phyloP scores from a whole-genome alignment of 2,329 filamentous ascomycete species.

The Microdochium trichocladiopsis region DNA sequence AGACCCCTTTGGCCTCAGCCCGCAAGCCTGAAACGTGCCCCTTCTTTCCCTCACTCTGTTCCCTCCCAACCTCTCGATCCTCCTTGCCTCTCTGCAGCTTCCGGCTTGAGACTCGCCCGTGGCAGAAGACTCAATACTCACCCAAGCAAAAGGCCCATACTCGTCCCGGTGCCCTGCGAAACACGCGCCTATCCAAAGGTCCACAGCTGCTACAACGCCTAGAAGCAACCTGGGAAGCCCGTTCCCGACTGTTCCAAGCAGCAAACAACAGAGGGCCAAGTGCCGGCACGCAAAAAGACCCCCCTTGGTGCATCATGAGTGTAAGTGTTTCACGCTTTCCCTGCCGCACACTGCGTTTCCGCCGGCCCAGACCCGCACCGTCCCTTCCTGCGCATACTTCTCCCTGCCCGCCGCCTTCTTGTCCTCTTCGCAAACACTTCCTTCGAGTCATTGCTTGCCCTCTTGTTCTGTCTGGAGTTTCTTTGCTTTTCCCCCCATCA shows the following conservation, averaged over 20 bases:
- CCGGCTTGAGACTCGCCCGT: too few relatives aligned
- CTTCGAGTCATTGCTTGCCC: background rate
- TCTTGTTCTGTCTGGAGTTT: background rate
- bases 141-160: too few relatives aligned
- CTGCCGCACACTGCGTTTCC: conserved; percentile 7
- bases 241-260: background rate
- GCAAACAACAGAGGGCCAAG: conserved; percentile 2
- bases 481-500: conserved; percentile 12
- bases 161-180: background rate
- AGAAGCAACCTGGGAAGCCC: too few relatives aligned
- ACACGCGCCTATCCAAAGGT: background rate
- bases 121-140: too few relatives aligned
- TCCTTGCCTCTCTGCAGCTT: too few relatives aligned
- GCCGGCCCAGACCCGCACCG: background rate
- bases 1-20: background rate
- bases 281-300: background rate
- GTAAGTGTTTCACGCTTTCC: conserved; percentile 33
- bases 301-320: conserved; percentile 31
- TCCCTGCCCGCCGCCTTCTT: conserved; percentile 3
- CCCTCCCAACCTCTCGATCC: background rate
- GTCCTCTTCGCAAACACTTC: background rate
- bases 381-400: conserved; percentile 3
- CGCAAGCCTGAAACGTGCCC: background rate
- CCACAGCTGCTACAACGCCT: background rate
- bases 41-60: background rate